A percentile compares a stretch with the other conserved stretches of the same genome.
phyloP scores from a whole-genome alignment of 345 rosid species.

The Populus nigra region DNA sequence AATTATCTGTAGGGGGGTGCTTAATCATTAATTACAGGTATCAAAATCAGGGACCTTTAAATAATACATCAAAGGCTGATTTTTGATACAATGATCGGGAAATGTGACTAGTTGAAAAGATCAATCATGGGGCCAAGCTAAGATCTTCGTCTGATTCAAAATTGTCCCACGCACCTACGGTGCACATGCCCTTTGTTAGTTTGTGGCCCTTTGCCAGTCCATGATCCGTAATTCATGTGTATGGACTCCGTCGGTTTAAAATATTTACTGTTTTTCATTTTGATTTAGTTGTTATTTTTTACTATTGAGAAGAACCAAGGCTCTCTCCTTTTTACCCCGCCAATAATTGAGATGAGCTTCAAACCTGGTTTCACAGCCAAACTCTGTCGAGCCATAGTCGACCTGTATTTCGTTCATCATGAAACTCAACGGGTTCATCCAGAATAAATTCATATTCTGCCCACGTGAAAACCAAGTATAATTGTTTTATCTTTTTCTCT shows the following conservation, averaged over 20 bases:
- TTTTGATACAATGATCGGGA: slow-evolving; percentile 22
- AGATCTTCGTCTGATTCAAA: slow-evolving; percentile 37
- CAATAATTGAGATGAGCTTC: neutral
- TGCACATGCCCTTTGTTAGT: slow-evolving; percentile 49
- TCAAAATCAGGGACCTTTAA: slow-evolving; percentile 8
- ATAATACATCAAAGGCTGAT: neutral
- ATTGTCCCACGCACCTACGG: slow-evolving; percentile 44
- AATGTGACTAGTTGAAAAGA: slow-evolving; percentile 16
- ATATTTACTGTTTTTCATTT: neutral
- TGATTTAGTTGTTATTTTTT: neutral
- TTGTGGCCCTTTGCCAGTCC: slow-evolving; percentile 62
- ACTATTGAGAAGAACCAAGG: neutral
- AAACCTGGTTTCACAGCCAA: neutral
- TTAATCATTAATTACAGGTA: too few relatives aligned
- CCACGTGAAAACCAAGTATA: too few relatives aligned
- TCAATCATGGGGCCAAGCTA: slow-evolving; percentile 28
- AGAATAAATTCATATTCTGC: too few relatives aligned
- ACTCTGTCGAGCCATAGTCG: neutral
- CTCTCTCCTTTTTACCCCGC: neutral
- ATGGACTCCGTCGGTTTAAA: slow-evolving; percentile 3
- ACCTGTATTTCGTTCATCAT: neutral
- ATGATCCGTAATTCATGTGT: slow-evolving; percentile 33
- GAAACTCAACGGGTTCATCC: too few relatives aligned
- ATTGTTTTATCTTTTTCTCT: too few relatives aligned
- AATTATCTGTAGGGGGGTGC: too few relatives aligned